phyloP scores from a whole-genome alignment of 148 eudicot genomes.

The Rhododendron ovatum region DNA sequence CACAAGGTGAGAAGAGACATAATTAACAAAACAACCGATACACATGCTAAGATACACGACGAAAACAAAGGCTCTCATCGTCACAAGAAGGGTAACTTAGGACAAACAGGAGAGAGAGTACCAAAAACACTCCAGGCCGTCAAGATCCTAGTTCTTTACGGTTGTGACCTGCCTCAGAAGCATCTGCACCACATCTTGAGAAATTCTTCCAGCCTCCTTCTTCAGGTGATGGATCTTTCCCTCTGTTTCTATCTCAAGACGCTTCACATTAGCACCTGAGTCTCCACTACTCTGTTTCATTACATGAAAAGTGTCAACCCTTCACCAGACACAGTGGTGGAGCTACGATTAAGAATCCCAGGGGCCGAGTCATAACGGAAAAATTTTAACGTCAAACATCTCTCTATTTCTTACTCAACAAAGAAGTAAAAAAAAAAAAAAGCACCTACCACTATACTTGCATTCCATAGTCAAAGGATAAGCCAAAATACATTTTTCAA shows the following conservation, averaged over 20 bases:
- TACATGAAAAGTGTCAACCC: not conserved
- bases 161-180: slow-evolving; percentile 78
- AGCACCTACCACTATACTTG: too few species aligned
- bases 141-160: slow-evolving; percentile 48
- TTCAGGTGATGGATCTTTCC: slow-evolving; percentile 66
- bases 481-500: too few species aligned
- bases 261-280: slow-evolving; percentile 96
- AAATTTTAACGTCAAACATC: too few species aligned
- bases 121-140: not conserved
- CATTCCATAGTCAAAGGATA: too few species aligned
- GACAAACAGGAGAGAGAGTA: not conserved
- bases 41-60: not conserved
- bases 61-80: not conserved
- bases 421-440: too few species aligned
- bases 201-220: slow-evolving; percentile 59
- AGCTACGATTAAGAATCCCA: too few species aligned
- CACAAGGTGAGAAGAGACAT: not conserved
- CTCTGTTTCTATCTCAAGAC: slow-evolving; percentile 80
- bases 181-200: slow-evolving; percentile 78
- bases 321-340: not conserved
- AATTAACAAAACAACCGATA: slow-evolving; percentile 2
- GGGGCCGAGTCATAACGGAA: too few species aligned
- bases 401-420: too few species aligned
- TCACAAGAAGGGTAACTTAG: not conserved
- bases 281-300: slow-evolving; percentile 78